Base-by-base conservation (phyloP, 2,329 filamentous ascomycete genomes). In the Colletotrichum viniferum region DNA sequence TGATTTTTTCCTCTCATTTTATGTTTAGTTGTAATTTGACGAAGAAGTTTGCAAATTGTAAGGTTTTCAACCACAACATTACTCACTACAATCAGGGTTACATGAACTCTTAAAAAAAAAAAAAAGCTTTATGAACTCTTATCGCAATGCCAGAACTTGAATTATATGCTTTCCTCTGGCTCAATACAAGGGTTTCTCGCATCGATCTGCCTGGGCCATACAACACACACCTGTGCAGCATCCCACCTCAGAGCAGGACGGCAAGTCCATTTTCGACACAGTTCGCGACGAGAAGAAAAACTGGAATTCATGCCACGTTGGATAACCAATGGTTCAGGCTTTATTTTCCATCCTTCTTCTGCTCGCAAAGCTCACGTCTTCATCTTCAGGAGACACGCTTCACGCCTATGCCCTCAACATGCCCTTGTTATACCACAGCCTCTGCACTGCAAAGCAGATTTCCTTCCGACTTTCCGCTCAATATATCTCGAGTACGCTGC, bases 41-140 rank as follows among this genome's bases (percentile, higher is more conserved):
- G 0, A 5, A 16, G 7, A 16, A 16, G 0, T 0, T 0, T 0
- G 1, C 7, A 0, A 7, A 16, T 1, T 1, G 0, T 7, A 1
- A 14, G 14, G 16, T 14, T 16, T 8, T 0, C 1, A 8, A 18
- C 2, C 7, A n/a, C 4, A n/a, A 43, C 1, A 0, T 2, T 4
- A 43, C 16, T 18, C 0, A 48, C 18, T 1, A 48, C 18, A 0
- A 7, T 0, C 3, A n/a, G 18, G 0, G 4, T 7, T 6, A 7
- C 3, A 21, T 48, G 7, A 1, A 48, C 7, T 1, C 18, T 7
- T 7, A 13, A 4, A 0, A 4, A 3, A 12, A 4, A 3, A 12
- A 12, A 3, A 7, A 48, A 21, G 18, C 43, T 1, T 12, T 7
- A 7, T 48, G 10, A 21, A n/a, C 0, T 21, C 9, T 21, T 7